Evolutionary conservation across 139 green algal species (phyloP).

Genomic region (Cymbomonas tetramitiformis): DNA sequence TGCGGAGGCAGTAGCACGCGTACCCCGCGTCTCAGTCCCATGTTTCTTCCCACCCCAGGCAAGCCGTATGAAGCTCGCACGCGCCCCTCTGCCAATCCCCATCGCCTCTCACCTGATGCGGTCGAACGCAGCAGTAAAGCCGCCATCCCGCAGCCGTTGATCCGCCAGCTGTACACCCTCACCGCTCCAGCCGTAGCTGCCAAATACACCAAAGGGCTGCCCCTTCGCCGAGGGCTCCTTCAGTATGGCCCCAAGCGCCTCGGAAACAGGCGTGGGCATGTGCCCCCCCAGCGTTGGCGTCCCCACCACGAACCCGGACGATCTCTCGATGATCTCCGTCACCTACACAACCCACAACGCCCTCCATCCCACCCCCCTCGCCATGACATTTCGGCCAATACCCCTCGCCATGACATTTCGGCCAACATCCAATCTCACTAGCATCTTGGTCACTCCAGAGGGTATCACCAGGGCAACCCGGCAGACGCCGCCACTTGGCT

Average conservation of each 20-base stretch:
- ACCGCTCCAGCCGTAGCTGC: constrained; percentile 84
- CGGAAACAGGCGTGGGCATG: constrained; percentile 78
- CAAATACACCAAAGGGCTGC: constrained; percentile 83
- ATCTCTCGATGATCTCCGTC: constrained; percentile 32
- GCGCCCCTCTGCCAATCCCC: too few species aligned
- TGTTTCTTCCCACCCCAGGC: too few species aligned
- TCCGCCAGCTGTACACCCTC: constrained; percentile 59
- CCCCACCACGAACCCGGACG: constrained; percentile 75
- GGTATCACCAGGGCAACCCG: too few species aligned
- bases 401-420: too few species aligned
- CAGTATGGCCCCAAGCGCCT: constrained; percentile 69
- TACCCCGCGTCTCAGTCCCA: too few species aligned
- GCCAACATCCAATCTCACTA: too few species aligned
- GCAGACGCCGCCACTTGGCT: too few species aligned
- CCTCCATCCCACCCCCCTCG: too few species aligned
- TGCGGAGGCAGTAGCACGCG: too few species aligned
- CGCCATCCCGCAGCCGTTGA: constrained; percentile 52
- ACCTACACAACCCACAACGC: too few species aligned
- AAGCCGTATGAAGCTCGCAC: too few species aligned
- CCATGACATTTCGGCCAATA: too few species aligned
- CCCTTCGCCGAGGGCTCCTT: constrained; percentile 34
- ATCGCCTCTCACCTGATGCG: constrained; percentile 60
- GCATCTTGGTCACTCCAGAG: constrained; percentile 28
- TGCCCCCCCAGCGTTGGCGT: constrained; percentile 83
- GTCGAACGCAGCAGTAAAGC: constrained; percentile 76